Percentiles rank a stretch among this genome's conserved stretches.
Evolutionary conservation across 352 stramenopile species (phyloP).

Genomic region (Pythium brassicae): DNA sequence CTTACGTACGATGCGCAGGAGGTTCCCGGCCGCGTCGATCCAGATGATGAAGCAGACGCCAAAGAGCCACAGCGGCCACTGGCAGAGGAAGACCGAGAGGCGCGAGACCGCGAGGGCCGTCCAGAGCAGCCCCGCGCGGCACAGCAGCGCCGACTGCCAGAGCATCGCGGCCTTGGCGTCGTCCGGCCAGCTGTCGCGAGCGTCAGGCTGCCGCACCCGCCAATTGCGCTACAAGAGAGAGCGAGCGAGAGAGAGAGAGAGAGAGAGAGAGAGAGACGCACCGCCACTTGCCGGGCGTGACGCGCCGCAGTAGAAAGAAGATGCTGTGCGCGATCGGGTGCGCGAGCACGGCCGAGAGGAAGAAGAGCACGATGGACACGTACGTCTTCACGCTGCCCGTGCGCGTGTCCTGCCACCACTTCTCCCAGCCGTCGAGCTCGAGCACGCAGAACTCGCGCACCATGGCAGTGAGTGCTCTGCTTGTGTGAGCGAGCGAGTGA

Average conservation of each 20-base stretch:
- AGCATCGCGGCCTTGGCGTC: slow-evolving; percentile 60
- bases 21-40: slow-evolving; percentile 60
- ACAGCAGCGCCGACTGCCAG: slow-evolving; percentile 72
- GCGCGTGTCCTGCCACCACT: slow-evolving; percentile 57
- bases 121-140: slow-evolving; percentile 60
- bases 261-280: slow-evolving; percentile 15
- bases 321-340: slow-evolving; percentile 60
- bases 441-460: slow-evolving; percentile 42
- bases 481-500: too few species aligned
- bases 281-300: slow-evolving; percentile 52
- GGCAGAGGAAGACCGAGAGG: slow-evolving; percentile 52
- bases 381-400: slow-evolving; percentile 49
- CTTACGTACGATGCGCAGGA: slow-evolving; percentile 40
- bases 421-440: slow-evolving; percentile 41
- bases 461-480: not conserved
- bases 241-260: not conserved
- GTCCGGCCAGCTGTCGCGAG: slow-evolving; percentile 46
- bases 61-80: slow-evolving; percentile 71
- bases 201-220: not conserved
- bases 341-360: slow-evolving; percentile 68
- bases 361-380: slow-evolving; percentile 70
- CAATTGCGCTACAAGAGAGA: not conserved
- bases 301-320: slow-evolving; percentile 59
- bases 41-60: slow-evolving; percentile 71
- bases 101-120: slow-evolving; percentile 56